Base-by-base conservation (phyloP, 768 basidiomycete species). In the Boletus pseudo-olivaceus region DNA sequence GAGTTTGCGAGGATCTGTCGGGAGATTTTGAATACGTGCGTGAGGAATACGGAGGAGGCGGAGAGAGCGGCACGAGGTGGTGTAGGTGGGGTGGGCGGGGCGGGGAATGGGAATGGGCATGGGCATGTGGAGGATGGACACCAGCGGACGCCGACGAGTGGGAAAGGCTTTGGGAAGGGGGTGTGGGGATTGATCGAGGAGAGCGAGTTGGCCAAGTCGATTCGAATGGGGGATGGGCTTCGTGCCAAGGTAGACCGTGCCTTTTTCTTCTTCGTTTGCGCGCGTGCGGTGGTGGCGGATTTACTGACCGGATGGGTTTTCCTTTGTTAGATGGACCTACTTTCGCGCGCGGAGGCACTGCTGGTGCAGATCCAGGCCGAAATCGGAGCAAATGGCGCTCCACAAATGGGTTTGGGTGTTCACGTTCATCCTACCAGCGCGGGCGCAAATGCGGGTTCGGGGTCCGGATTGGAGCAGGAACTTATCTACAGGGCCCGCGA, bases 11-110 rank as follows among this genome's bases (percentile, higher is more conserved):
- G 89, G 52, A 83, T 95, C 73, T 93, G 89, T 60, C 82, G 95
- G 37, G 89, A 93, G 51, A 96, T 99, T 49, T 72, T 98, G 56
- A 90, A 88, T 59, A 82, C 85, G 11, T 99, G 96, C 68, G 84
- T 95, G 8, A 76, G 95, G 53, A 98, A 99, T 61, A 98, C 96
- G 0, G 95, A 98, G 67, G 85, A 88, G 52, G 95, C 88, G 0
- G 88, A 87, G 62, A 67, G 61, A 48, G 64, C 58, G 8, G 58
- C 68, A 1, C 42, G 53, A 2, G 30, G 48, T 1, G 51, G 46
- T 9, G 51, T 58, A 66, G 29, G n/a, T 26, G 47, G 14, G 4
- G 40, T 11, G 8, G 39, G 39, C 19, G 54, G 29, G 17, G 26
- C 12, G 5, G 52, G 46, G 27, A 38, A 34, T 7, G 51, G 40